A percentile compares a stretch with the other conserved stretches of the same genome.
Conservation (phyloP, 371 early-diverging fungal genomes). For the Vairimorpha ceranae region DNA sequence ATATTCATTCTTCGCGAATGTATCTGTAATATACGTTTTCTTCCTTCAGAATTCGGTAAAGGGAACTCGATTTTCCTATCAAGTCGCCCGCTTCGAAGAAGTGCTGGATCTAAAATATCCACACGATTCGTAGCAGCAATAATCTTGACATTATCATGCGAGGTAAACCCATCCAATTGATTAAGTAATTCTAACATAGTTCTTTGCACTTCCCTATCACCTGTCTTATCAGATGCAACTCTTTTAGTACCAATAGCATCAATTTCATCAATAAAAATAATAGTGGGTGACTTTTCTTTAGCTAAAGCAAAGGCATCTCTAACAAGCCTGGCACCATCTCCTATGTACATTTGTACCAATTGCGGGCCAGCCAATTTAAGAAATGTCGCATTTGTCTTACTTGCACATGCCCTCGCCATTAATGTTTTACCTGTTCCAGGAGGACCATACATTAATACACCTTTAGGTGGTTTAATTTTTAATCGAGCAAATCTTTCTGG, state of each 20-base stretch:
- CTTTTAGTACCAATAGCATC: slow-evolving; percentile 99
- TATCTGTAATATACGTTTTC: slow-evolving; percentile 94
- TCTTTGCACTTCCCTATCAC: slow-evolving; percentile 98
- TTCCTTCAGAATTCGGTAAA: slow-evolving; percentile 88
- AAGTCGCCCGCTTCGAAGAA: slow-evolving; percentile 92
- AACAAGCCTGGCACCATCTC: slow-evolving; percentile 95
- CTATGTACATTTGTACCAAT: slow-evolving; percentile 98
- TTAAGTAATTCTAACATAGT: slow-evolving; percentile 98
- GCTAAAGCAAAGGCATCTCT: slow-evolving; percentile 95
- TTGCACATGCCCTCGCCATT: slow-evolving; percentile 92
- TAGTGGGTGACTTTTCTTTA: slow-evolving; percentile 93
- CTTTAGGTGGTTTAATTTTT: slow-evolving; percentile 94
- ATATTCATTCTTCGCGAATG: slow-evolving; percentile 98
- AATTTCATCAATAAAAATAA: slow-evolving; percentile 99
- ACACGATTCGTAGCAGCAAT: slow-evolving; percentile 99
- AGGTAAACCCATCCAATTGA: slow-evolving; percentile 95
- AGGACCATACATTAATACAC: slow-evolving; percentile 93
- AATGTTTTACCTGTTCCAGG: slow-evolving; percentile 85
- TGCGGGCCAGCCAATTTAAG: slow-evolving; percentile 92
- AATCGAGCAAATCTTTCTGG: slow-evolving; percentile 85
- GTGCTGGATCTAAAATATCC: slow-evolving; percentile 97
- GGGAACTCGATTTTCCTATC: slow-evolving; percentile 99
- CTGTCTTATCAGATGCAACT: slow-evolving; percentile 89
- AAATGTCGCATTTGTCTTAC: slow-evolving; percentile 87
- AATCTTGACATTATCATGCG: slow-evolving; percentile 89